A percentile compares a stretch with the other conserved stretches of the same genome.
These are phyloP conservation scores for Ustilago curta DNA, from an alignment of 1,284 basidiomycete species.

Conservation along the genomic window DNA sequence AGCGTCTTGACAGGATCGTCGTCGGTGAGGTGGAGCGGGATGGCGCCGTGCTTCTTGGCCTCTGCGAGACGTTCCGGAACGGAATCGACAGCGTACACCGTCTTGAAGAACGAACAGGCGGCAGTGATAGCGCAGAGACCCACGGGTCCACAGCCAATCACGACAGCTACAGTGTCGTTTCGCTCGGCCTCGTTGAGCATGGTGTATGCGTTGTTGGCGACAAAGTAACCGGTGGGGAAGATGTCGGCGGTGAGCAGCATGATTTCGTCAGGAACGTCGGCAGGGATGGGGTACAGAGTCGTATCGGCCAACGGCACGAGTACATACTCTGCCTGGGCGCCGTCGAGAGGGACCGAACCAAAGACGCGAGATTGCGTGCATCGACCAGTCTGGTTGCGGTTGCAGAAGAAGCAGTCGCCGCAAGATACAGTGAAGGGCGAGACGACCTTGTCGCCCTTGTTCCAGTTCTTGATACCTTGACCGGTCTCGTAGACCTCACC, in stretches of 20 bases:
- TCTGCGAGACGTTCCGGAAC: conserved; percentile 67
- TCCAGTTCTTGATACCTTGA: conserved; percentile 76
- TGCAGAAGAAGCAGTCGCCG: conserved; percentile 74
- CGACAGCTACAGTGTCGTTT: conserved; percentile 60
- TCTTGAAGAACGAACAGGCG: conserved; percentile 69
- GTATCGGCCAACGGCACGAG: conserved; percentile 81
- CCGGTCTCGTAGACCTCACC: conserved; percentile 82
- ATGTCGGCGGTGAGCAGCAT: conserved; percentile 77
- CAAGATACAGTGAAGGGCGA: conserved; percentile 87
- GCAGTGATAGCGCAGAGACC: conserved; percentile 71
- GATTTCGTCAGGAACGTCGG: conserved; percentile 71
- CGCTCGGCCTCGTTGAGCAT: conserved; percentile 58
- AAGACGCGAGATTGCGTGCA: conserved; percentile 79
- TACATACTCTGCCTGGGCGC: conserved; percentile 88
- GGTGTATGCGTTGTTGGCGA: conserved; percentile 76
- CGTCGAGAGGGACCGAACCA: conserved; percentile 79
- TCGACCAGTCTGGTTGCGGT: conserved; percentile 80
- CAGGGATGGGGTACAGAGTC: conserved; percentile 77
- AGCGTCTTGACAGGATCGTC: conserved; percentile 47
- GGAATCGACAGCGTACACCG: conserved; percentile 68
- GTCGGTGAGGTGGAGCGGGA: conserved; percentile 61
- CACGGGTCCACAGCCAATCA: conserved; percentile 71
- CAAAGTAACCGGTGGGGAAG: conserved; percentile 74
- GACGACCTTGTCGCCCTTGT: conserved; percentile 74
- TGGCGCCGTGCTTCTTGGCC: conserved; percentile 61